Conservation (phyloP, 1,284 basidiomycete genomes). For the Boletus sp. region DNA sequence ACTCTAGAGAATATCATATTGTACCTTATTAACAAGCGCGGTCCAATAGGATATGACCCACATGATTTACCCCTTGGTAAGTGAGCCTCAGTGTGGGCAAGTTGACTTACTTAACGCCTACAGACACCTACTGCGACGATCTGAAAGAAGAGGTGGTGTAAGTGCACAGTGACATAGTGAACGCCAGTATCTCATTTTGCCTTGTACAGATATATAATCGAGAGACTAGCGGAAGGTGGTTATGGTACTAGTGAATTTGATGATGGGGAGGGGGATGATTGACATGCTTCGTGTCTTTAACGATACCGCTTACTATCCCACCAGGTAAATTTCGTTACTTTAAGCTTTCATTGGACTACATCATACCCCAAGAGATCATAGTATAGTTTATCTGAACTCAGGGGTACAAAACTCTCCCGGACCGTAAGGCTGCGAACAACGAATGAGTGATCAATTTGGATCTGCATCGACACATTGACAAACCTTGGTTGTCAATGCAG, state of each 20-base stretch:
- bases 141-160: conserved; percentile 80
- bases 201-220: conserved; percentile 63
- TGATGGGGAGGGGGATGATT: conserved; percentile 76
- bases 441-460: conserved; percentile 2
- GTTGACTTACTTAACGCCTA: conserved; percentile 15
- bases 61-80: conserved; percentile 67
- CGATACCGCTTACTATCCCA: not conserved
- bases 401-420: conserved; percentile 86
- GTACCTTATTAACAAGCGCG: conserved; percentile 2
- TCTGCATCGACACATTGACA: not conserved
- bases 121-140: conserved; percentile 81
- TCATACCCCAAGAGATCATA: not conserved
- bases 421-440: conserved; percentile 76
- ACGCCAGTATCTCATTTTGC: conserved; percentile 8
- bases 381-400: conserved; percentile 70
- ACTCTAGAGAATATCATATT: not conserved
- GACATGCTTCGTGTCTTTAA: conserved; percentile 18
- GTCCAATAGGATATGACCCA: conserved; percentile 49
- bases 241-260: conserved; percentile 62
- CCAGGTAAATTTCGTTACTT: not conserved
- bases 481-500: too few species aligned
- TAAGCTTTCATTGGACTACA: not conserved
- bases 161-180: conserved; percentile 1
- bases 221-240: conserved; percentile 74
- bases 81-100: conserved; percentile 17